Conservation (phyloP, 108 stramenopile species). For the Cyclostephanos tholiformis region DNA sequence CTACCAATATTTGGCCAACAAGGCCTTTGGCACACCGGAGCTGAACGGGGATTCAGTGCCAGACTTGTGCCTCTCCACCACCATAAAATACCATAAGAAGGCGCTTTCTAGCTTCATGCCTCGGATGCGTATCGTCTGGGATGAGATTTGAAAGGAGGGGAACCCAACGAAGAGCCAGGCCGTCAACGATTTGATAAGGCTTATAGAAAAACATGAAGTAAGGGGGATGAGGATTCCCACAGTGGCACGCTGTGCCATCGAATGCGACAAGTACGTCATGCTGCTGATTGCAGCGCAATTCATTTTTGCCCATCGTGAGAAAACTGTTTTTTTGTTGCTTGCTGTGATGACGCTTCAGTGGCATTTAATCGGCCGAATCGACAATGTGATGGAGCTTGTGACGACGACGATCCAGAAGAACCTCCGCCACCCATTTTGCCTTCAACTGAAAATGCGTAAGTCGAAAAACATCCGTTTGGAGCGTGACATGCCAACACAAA, state of each 20-base stretch:
- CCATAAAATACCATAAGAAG: no score
- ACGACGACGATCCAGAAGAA: no score
- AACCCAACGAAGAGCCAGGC: constrained; percentile 7
- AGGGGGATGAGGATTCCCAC: constrained; percentile 7
- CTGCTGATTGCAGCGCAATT: background rate
- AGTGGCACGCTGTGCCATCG: constrained; percentile 9
- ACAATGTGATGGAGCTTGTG: constrained; percentile 5
- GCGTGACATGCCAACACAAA: no score
- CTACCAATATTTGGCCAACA: background rate
- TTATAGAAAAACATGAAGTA: no score
- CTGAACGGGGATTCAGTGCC: constrained; percentile 6
- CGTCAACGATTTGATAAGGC: constrained; percentile 8
- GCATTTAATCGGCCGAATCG: constrained; percentile 12
- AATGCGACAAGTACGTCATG: constrained; percentile 9
- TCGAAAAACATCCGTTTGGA: constrained; percentile 15
- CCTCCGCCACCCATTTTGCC: no score
- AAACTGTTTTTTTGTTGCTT: background rate
- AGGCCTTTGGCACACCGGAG: constrained; percentile 14
- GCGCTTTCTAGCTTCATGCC: constrained; percentile 22
- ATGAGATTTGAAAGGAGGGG: background rate
- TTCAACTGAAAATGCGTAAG: constrained; percentile 13
- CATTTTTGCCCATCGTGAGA: background rate
- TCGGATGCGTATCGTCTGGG: constrained; percentile 1
- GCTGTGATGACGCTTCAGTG: constrained; percentile 7
- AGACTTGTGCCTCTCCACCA: background rate